Evolutionary conservation across 2,329 filamentous ascomycete genomes (phyloP), one percentile per base, ranked within the genome.

Genomic region (Cyphellophora europaea): DNA sequence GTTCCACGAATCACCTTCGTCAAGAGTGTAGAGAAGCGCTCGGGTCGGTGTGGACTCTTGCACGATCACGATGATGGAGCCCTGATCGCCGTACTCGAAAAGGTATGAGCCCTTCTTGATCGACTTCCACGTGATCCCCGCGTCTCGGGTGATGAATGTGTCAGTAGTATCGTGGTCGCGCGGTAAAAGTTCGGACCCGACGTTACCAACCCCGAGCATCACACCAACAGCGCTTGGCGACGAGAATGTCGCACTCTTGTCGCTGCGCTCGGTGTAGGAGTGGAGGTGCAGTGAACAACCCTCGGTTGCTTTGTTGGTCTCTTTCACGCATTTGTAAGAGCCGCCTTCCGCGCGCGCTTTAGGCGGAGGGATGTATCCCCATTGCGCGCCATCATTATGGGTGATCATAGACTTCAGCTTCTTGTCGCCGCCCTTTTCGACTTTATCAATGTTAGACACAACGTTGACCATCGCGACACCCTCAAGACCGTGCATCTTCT

Each of bases 51-150:
- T 71, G 11, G 72, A 69, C 38, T 86, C 77, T 52, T 82, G 74
- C 14, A 89, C 87, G 32, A 98, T 79, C 27, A 93, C 85, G 42
- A 96, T 77, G 49, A 96, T 81, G 5, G 86, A 91, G 17, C 91
- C 91, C 56, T 94, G 86, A 50, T 98, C 93, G 39, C 91, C 93
- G 55, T 86, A 94, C 52, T 93, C 85, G 86, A 87, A 98, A 52
- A 82, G 81, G 68, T 87, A 94, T 21, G 72, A 74, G 5, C 91
- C 93, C 59, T 93, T 88, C 62, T 83, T 89, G 42, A 89, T 77
- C 39, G 79, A 75, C 45, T 71, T 78, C 91, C 91, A 98, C 25
- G 67, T 83, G 33, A 96, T 71, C 36, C 93, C 93, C n/a, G 82
- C 91, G 55, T 98, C 88, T 1, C 72, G 71, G 8, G 86, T 93